Evolutionary conservation across 2,329 filamentous ascomycete species (phyloP).

Genomic region (Biscogniauxia mediterranea): DNA sequence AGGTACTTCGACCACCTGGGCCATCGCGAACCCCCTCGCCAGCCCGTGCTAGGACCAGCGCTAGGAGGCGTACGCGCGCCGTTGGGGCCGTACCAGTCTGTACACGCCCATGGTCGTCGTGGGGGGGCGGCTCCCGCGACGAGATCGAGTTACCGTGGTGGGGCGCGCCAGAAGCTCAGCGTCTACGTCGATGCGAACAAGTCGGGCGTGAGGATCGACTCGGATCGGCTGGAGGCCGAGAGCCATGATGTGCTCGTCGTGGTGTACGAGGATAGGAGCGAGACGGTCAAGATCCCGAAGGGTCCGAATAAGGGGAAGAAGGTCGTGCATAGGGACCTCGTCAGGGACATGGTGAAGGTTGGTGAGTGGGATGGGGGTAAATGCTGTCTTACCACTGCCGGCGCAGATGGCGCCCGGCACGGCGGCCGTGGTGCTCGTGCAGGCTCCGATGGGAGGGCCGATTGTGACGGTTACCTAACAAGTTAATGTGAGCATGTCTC

Average conservation of each 20-base stretch:
- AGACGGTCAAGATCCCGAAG: constrained; percentile 32
- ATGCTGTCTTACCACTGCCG: constrained; percentile 25
- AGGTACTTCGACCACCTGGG: constrained; percentile 36
- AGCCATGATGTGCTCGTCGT: constrained; percentile 22
- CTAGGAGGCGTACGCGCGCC: constrained; percentile 33
- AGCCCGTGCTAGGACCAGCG: constrained; percentile 31
- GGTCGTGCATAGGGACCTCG: constrained; percentile 33
- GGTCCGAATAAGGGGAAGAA: constrained; percentile 38
- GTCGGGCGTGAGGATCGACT: constrained; percentile 22
- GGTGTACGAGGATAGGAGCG: constrained; percentile 27
- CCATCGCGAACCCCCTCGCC: constrained; percentile 35
- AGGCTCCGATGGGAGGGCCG: constrained; percentile 26
- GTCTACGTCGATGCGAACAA: constrained; percentile 25
- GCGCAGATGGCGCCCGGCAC: constrained; percentile 23
- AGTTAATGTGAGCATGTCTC: constrained; percentile 6
- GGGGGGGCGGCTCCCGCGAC: constrained; percentile 24
- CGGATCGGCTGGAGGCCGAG: constrained; percentile 18
- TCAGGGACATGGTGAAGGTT: constrained; percentile 32
- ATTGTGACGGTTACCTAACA: constrained; percentile 27
- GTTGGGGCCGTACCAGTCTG: constrained; percentile 32
- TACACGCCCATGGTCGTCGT: constrained; percentile 34
- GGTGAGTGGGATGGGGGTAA: constrained; percentile 36
- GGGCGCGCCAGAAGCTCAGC: constrained; percentile 9
- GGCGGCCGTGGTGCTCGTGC: constrained; percentile 29
- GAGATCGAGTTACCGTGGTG: constrained; percentile 23